These are phyloP conservation scores for Hypomontagnella monticulosa DNA, from an alignment of 495 filamentous ascomycete species.

Conservation along the genomic window DNA sequence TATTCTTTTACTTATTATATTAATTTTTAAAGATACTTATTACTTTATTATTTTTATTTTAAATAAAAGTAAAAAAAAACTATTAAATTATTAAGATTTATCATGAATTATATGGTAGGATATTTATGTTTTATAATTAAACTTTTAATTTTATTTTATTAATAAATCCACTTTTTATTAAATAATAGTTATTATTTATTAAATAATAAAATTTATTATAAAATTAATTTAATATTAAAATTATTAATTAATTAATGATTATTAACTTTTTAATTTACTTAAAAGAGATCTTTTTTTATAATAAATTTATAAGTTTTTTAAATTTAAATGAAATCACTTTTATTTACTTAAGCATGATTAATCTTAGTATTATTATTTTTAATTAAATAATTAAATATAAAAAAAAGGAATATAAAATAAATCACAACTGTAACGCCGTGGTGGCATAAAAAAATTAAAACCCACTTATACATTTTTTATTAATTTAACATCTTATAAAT, in stretches of 20 bases:
- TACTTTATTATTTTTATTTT: background rate
- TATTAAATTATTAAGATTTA: background rate
- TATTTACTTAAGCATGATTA: background rate
- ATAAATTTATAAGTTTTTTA: background rate
- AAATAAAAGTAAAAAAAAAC: background rate
- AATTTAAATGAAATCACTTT: background rate
- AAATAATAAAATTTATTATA: background rate
- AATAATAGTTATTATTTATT: background rate
- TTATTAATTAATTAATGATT: no score
- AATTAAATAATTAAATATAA: conserved; percentile 1
- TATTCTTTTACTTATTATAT: background rate
- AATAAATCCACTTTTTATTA: background rate
- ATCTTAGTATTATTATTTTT: conserved; percentile 4
- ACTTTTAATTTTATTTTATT: background rate
- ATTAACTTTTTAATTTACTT: no score
- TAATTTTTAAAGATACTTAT: background rate
- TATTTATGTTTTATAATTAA: background rate
- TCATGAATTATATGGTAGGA: background rate
- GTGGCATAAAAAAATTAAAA: background rate
- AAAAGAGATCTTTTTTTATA: no score
- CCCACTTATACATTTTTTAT: background rate
- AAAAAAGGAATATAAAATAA: background rate
- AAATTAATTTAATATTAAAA: no score
- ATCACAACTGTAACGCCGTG: background rate
- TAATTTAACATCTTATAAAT: background rate